Evolutionary conservation across 2,329 filamentous ascomycete species (phyloP).

Genomic region (Hymenoscyphus occultus): DNA sequence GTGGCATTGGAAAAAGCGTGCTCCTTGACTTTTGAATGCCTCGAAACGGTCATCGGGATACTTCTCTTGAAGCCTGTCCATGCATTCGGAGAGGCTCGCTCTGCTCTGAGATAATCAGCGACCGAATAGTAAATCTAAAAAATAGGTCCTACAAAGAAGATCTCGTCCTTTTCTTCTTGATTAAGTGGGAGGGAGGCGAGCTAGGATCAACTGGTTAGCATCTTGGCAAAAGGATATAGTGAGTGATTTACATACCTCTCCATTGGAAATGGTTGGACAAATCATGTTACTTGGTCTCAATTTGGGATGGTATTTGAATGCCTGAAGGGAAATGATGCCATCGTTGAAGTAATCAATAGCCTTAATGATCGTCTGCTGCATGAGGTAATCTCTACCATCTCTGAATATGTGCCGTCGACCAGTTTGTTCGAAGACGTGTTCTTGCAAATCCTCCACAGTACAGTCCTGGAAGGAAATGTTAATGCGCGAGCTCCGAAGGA

Average conservation of each 20-base stretch:
- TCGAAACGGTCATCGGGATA: not conserved
- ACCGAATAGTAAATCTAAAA: not conserved
- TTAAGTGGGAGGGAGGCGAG: not conserved
- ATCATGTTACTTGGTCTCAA: not conserved
- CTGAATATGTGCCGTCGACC: not conserved
- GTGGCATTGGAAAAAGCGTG: not conserved
- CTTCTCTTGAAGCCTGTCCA: not conserved
- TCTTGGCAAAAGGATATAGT: not conserved
- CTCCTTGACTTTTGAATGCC: not conserved
- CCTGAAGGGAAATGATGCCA: not conserved
- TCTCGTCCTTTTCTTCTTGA: not conserved
- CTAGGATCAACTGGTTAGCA: not conserved
- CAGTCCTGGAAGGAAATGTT: not conserved
- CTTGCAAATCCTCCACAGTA: not conserved
- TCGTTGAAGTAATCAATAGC: not conserved
- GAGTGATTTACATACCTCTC: not conserved
- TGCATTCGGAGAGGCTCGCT: not conserved
- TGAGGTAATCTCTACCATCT: not conserved
- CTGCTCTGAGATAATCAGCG: not conserved
- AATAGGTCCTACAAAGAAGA: not conserved
- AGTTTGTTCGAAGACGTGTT: not conserved
- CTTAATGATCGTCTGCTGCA: not conserved
- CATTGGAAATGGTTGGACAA: not conserved
- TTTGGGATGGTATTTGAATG: not conserved
- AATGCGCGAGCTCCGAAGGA: not conserved